These are phyloP conservation scores for Penicillium tannophilum DNA, from an alignment of 495 filamentous ascomycete species.

Conservation along the genomic window DNA sequence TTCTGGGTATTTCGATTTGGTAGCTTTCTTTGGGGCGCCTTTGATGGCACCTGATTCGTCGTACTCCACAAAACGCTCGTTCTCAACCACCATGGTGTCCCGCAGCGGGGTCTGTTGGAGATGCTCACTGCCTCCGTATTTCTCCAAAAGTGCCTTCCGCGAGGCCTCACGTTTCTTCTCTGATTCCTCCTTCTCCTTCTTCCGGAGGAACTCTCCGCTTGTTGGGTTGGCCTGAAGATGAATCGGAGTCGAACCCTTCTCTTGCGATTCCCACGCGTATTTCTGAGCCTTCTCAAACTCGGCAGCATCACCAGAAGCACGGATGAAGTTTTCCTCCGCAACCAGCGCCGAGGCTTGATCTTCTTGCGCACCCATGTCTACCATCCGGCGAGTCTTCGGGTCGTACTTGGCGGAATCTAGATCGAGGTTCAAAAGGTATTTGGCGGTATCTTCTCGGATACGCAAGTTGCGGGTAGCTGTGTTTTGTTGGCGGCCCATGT, in stretches of 20 bases:
- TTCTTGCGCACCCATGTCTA: slow-evolving; percentile 78
- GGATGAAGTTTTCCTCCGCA: slow-evolving; percentile 92
- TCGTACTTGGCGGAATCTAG: slow-evolving; percentile 98
- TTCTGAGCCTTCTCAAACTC: slow-evolving; percentile 89
- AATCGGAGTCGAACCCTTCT: slow-evolving; percentile 70
- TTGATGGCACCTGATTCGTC: slow-evolving; percentile 88
- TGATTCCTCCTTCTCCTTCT: slow-evolving; percentile 72
- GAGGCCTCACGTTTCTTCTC: slow-evolving; percentile 67
- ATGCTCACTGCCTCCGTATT: slow-evolving; percentile 78
- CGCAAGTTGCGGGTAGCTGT: slow-evolving; percentile 89
- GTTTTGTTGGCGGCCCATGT: slow-evolving; percentile 89
- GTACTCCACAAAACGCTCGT: slow-evolving; percentile 92
- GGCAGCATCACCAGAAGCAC: slow-evolving; percentile 87
- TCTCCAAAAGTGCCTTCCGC: slow-evolving; percentile 73
- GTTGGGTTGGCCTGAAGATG: slow-evolving; percentile 98
- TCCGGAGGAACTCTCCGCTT: slow-evolving; percentile 79
- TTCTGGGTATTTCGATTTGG: slow-evolving; percentile 88
- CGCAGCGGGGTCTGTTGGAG: slow-evolving; percentile 63
- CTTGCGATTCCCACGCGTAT: slow-evolving; percentile 95
- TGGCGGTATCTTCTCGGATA: slow-evolving; percentile 96
- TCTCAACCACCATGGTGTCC: slow-evolving; percentile 70
- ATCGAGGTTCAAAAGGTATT: slow-evolving; percentile 93
- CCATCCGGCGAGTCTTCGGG: slow-evolving; percentile 93
- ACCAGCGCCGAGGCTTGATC: slow-evolving; percentile 87
- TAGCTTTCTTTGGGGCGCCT: slow-evolving; percentile 71